These are phyloP conservation scores for Nigrospora osmanthi DNA, from an alignment of 2,329 filamentous ascomycete species.

Conservation along the genomic window DNA sequence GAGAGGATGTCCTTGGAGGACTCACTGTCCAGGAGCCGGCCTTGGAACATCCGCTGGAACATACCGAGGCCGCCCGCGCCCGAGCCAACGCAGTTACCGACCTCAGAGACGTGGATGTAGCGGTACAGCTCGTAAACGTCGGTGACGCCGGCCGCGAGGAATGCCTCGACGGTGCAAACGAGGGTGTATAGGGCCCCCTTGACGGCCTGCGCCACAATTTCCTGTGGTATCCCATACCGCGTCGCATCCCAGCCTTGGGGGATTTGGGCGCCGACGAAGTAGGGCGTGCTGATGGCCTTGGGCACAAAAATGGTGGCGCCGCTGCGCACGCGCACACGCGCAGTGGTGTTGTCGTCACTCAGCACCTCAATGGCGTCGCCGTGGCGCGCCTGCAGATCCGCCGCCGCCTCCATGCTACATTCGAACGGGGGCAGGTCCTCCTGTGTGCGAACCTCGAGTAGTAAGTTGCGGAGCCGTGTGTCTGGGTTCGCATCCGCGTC, in stretches of 20 bases:
- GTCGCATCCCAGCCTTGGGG: slow-evolving; percentile 96
- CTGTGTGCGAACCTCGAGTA: slow-evolving; percentile 24
- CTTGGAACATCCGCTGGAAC: slow-evolving; percentile 94
- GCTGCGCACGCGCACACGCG: slow-evolving; percentile 72
- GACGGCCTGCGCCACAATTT: slow-evolving; percentile 95
- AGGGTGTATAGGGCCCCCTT: slow-evolving; percentile 92
- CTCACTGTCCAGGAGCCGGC: slow-evolving; percentile 91
- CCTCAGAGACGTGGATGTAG: slow-evolving; percentile 94
- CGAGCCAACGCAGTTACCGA: slow-evolving; percentile 96
- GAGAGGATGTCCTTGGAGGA: slow-evolving; percentile 85
- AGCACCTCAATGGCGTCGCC: slow-evolving; percentile 20
- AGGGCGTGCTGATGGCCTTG: slow-evolving; percentile 93
- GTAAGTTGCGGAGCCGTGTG: slow-evolving; percentile 51
- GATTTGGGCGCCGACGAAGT: slow-evolving; percentile 92
- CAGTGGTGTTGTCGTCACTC: slow-evolving; percentile 11
- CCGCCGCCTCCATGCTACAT: slow-evolving; percentile 15
- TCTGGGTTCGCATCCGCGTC: slow-evolving; percentile 14
- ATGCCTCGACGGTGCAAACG: slow-evolving; percentile 83
- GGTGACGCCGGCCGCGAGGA: slow-evolving; percentile 88
- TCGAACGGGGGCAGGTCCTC: slow-evolving; percentile 69
- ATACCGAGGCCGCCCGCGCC: slow-evolving; percentile 93
- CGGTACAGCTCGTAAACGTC: slow-evolving; percentile 99
- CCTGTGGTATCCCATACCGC: slow-evolving; percentile 90
- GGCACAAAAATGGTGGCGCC: slow-evolving; percentile 90
- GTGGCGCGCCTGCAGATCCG: slow-evolving; percentile 20